phyloP scores from a whole-genome alignment of 805 yeast species.

The Millerozyma acaciae region DNA sequence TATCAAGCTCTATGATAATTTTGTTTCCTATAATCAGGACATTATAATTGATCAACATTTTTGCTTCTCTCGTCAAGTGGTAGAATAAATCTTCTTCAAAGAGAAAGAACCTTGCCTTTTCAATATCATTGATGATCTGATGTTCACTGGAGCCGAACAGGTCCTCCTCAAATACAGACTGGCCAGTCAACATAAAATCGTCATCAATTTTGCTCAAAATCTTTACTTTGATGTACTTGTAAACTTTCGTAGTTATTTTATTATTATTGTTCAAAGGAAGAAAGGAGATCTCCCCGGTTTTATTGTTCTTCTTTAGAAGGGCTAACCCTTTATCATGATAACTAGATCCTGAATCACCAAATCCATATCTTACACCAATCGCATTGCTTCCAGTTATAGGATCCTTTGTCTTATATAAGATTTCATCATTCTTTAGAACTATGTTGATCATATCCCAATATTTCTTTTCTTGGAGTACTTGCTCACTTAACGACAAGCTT shows the following conservation, averaged over 20 bases:
- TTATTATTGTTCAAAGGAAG: slow-evolving; percentile 26
- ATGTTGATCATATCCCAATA: slow-evolving; percentile 62
- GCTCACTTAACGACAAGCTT: slow-evolving; percentile 47
- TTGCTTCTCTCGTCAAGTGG: slow-evolving; percentile 74
- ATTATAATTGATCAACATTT: slow-evolving; percentile 60
- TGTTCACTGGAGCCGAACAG: slow-evolving; percentile 11
- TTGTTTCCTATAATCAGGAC: slow-evolving; percentile 63
- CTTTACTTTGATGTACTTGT: slow-evolving; percentile 55
- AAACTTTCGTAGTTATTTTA: slow-evolving; percentile 31
- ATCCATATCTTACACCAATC: slow-evolving; percentile 85
- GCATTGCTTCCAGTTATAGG: slow-evolving; percentile 44
- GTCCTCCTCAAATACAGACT: slow-evolving; percentile 36
- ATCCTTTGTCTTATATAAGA: slow-evolving; percentile 62
- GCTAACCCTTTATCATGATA: slow-evolving; percentile 77
- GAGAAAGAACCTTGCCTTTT: slow-evolving; percentile 64
- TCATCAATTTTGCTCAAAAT: slow-evolving; percentile 52
- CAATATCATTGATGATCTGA: slow-evolving; percentile 49
- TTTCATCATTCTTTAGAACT: slow-evolving; percentile 49
- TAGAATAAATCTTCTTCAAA: slow-evolving; percentile 89
- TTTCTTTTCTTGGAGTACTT: slow-evolving; percentile 54
- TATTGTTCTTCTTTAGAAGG: slow-evolving; percentile 48
- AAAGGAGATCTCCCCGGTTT: slow-evolving; percentile 31
- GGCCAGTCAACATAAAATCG: slow-evolving; percentile 56
- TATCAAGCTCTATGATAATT: slow-evolving; percentile 60
- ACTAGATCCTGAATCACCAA: slow-evolving; percentile 83